Evolutionary conservation across 2,329 filamentous ascomycete species (phyloP).

Genomic region (Dothistroma septosporum): DNA sequence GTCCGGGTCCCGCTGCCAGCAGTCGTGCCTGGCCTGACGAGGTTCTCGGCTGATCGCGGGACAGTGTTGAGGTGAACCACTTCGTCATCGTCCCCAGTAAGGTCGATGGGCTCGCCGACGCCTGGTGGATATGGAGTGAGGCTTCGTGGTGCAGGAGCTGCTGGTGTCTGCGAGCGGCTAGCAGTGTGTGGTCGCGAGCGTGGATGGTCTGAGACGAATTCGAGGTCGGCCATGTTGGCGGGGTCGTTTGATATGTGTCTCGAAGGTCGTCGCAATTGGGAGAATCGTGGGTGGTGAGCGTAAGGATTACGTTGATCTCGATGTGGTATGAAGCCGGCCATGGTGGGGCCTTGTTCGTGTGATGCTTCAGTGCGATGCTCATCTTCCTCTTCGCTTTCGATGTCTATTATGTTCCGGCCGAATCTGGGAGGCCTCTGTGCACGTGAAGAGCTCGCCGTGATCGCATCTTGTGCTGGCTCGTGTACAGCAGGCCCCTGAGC

Average conservation of each 20-base stretch:
- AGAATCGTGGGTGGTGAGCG: conserved; percentile 17
- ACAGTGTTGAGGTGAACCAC: conserved; percentile 27
- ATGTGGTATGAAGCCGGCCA: conserved; percentile 10
- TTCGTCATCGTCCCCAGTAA: conserved; percentile 34
- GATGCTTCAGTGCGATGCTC: conserved; percentile 8
- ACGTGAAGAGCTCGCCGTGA: conserved; percentile 24
- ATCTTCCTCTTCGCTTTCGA: conserved; percentile 26
- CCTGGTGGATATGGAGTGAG: conserved; percentile 25
- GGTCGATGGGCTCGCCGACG: conserved; percentile 29
- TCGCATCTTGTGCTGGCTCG: conserved; percentile 4
- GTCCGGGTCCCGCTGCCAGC: conserved; percentile 24
- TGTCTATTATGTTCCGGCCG: conserved; percentile 42
- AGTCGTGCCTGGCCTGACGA: conserved; percentile 21
- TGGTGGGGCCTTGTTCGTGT: conserved; percentile 12
- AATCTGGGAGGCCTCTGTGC: conserved; percentile 40
- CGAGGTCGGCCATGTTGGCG: conserved; percentile 41
- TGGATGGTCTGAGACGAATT: conserved; percentile 40
- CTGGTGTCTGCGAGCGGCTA: conserved; percentile 13
- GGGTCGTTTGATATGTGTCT: conserved; percentile 6
- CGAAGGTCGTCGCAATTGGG: conserved; percentile 15
- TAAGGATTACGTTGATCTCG: conserved; percentile 6
- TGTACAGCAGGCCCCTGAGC: conserved; percentile 11
- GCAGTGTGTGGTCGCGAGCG: conserved; percentile 15
- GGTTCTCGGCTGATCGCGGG: conserved; percentile 22
- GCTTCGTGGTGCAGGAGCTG: conserved; percentile 14